A percentile compares a stretch with the other conserved stretches of the same genome.
These are phyloP conservation scores for Royoungia palumana DNA, from an alignment of 768 basidiomycete species.

Conservation along the genomic window DNA sequence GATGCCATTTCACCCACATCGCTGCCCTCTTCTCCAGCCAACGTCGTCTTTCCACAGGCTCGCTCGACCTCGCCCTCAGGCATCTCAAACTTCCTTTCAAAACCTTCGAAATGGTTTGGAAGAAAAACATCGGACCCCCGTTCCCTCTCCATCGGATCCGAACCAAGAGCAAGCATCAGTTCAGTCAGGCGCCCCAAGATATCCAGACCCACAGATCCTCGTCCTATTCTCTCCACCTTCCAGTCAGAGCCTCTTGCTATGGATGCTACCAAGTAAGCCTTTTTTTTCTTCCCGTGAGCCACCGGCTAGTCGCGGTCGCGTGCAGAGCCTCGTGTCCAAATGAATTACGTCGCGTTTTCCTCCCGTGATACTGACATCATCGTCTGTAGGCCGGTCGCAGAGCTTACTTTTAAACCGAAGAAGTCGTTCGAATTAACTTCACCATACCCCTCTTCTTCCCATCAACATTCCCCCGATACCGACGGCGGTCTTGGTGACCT, in stretches of 20 bases:
- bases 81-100: slow-evolving; percentile 62
- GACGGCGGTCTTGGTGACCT: slow-evolving; percentile 58
- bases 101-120: slow-evolving; percentile 70
- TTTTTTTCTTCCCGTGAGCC: not conserved
- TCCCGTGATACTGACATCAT: slow-evolving; percentile 22
- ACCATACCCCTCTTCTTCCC: slow-evolving; percentile 29
- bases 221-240: slow-evolving; percentile 57
- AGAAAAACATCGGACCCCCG: slow-evolving; percentile 56
- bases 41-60: slow-evolving; percentile 37
- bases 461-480: slow-evolving; percentile 27
- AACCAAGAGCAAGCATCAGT: slow-evolving; percentile 49
- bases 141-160: slow-evolving; percentile 35
- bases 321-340: not conserved
- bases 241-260: slow-evolving; percentile 46
- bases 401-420: slow-evolving; percentile 49
- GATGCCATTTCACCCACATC: slow-evolving; percentile 26
- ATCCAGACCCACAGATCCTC: slow-evolving; percentile 78
- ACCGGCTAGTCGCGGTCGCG: slow-evolving; percentile 2
- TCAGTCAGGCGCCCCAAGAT: slow-evolving; percentile 70
- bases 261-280: slow-evolving; percentile 52
- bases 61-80: slow-evolving; percentile 66
- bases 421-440: slow-evolving; percentile 44
- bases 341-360: slow-evolving; percentile 5
- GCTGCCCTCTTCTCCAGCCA: slow-evolving; percentile 32
- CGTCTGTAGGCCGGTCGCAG: slow-evolving; percentile 56